Evolutionary conservation across 139 green algal genomes (phyloP).

Genomic region (Chlamydomonas schloesseri): DNA sequence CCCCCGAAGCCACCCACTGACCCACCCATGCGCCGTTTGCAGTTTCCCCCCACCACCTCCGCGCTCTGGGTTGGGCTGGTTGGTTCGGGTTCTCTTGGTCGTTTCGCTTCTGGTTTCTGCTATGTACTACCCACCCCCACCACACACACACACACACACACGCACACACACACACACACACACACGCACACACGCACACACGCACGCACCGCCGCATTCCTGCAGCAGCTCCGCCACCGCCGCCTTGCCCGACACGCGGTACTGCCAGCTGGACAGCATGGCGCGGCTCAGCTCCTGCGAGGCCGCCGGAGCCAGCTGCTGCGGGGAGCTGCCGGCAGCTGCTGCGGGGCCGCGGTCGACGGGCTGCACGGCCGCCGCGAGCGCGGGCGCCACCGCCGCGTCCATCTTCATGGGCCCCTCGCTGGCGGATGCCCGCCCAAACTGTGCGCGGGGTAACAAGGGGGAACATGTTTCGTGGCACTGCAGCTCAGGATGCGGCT

Average conservation of each 20-base stretch:
- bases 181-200: not conserved
- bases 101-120: too few relatives aligned
- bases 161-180: not conserved
- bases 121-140: too few relatives aligned
- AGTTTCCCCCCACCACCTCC: too few relatives aligned
- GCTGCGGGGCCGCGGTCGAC: slow-evolving; percentile 36
- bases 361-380: slow-evolving; percentile 43
- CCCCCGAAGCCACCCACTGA: too few relatives aligned
- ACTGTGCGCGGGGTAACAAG: too few relatives aligned
- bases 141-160: not conserved
- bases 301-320: too few relatives aligned
- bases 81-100: too few relatives aligned
- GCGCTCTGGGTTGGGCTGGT: too few relatives aligned
- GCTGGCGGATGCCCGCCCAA: too few relatives aligned
- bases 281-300: not conserved
- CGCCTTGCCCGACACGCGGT: slow-evolving; percentile 49
- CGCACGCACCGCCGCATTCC: not conserved
- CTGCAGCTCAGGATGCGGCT: too few relatives aligned
- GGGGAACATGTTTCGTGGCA: too few relatives aligned
- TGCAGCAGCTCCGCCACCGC: slow-evolving; percentile 42
- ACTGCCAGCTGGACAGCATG: slow-evolving; percentile 57
- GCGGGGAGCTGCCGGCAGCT: not conserved
- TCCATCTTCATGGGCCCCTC: slow-evolving; percentile 12
- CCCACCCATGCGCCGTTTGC: too few relatives aligned
- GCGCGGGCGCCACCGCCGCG: slow-evolving; percentile 13